phyloP scores from a whole-genome alignment of 2,329 filamentous ascomycete genomes.

The Penicillium sp. region DNA sequence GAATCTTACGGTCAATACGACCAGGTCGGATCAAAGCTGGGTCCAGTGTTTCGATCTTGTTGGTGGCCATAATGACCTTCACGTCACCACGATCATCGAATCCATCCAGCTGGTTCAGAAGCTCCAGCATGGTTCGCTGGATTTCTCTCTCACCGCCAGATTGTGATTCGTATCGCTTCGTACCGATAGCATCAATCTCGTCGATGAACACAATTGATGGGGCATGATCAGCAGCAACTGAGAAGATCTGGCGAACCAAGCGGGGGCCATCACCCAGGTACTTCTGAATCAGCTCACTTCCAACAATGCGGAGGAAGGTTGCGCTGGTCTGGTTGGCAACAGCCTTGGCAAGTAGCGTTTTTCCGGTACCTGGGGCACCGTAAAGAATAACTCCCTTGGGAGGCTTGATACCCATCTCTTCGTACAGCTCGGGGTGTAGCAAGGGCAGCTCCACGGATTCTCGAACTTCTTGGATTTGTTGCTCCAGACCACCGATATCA shows the following conservation, averaged over 20 bases:
- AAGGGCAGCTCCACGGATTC: conserved; percentile 95
- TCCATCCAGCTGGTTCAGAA: conserved; percentile 96
- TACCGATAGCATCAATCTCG: conserved; percentile 98
- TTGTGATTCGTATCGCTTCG: conserved; percentile 96
- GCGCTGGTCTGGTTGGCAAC: conserved; percentile 99
- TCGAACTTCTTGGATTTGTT: conserved; percentile 94
- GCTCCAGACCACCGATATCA: conserved; percentile 93
- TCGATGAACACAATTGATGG: conserved; percentile 99
- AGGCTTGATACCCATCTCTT: conserved; percentile 99
- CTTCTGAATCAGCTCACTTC: conserved; percentile 96
- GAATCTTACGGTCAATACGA: conserved; percentile 97
- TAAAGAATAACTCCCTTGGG: conserved; percentile 99
- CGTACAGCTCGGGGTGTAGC: conserved; percentile 93
- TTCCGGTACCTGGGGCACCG: conserved; percentile 93
- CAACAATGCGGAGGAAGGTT: conserved; percentile 95
- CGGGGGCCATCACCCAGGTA: conserved; percentile 95
- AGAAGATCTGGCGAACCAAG: conserved; percentile 84
- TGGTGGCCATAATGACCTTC: conserved; percentile 99
- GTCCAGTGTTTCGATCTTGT: conserved; percentile 98
- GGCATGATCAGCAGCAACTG: conserved; percentile 91
- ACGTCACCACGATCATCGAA: conserved; percentile 98
- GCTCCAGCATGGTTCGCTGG: conserved; percentile 96
- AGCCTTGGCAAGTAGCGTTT: conserved; percentile 92
- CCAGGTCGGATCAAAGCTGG: conserved; percentile 94
- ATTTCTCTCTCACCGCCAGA: conserved; percentile 96